Evolutionary conservation across 371 early-diverging fungal species (phyloP), one percentile per base, ranked within the genome.

Genomic region (Mucor sp.): DNA sequence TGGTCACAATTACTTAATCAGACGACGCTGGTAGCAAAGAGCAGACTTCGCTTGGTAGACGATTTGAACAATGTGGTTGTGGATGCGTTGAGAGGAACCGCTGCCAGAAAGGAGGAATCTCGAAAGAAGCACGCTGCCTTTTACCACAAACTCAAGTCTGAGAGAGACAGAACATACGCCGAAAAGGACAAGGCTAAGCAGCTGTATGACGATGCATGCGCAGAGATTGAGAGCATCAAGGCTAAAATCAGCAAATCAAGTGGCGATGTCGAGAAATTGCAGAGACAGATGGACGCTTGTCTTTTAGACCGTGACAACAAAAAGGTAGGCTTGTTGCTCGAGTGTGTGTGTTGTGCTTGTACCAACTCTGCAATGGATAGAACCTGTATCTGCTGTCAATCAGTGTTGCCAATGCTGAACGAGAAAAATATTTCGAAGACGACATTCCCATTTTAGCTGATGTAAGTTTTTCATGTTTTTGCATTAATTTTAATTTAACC

Each of bases 101-200:
- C 78, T 14, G 41, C 66, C 6, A 81, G 88, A 72, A 88, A 90
- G 61, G 94, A 95, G 44, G 92, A 93, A 28, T 75, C 89, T 4
- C 72, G 90, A 33, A 93, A 91, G 69, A 93, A 91, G 91, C 92
- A 93, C 73, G 73, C 89, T 15, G 64, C 75, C 4, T 94, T 94
- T 62, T 82, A 87, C 23, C 87, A 86, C 72, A 88, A 86, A 41
- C 66, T 93, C 28, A 76, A 81, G 17, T 61, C 79, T 0, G 94
- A 93, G 48, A 75, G 90, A 23, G 92, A 92, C 59, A 87, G 80
- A 59, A 76, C 86, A 0, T 85, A 85, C 63, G 69, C 77, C 5
- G 93, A 93, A 27, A 91, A 89, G 58, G 93, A 92, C 60, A 90
- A 90, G 67, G 87, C 85, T 50, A 81, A 77, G 48, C 89, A 90